phyloP scores from a whole-genome alignment of 176 grass and related monocot species.

The Rhipidocladum racemiflorum region DNA sequence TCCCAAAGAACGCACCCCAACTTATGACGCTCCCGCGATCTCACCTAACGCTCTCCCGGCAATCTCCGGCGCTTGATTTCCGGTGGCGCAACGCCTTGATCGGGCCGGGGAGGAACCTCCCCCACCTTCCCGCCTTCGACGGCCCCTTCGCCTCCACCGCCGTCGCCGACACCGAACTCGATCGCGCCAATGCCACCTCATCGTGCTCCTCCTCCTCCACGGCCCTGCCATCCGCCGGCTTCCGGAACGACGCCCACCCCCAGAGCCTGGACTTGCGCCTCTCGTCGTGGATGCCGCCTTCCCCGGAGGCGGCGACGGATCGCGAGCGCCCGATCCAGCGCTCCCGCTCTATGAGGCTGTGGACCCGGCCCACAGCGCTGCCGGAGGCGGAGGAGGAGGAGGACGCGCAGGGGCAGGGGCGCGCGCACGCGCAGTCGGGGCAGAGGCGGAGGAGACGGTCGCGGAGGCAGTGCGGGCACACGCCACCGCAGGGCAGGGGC shows the following conservation, averaged over 20 bases:
- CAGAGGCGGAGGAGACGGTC: conserved; percentile 73
- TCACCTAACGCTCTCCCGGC: background rate
- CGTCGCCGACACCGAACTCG: conserved; percentile 36
- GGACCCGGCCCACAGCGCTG: conserved; percentile 8
- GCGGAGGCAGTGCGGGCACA: conserved; percentile 73
- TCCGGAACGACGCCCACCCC: conserved; percentile 45
- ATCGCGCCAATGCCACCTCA: conserved; percentile 45
- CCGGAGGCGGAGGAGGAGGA: conserved; percentile 20
- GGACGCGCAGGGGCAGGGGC: conserved; percentile 53
- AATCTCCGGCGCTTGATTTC: conserved; percentile 31
- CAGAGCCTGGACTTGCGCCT: conserved; percentile 30
- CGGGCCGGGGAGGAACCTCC: conserved; percentile 50
- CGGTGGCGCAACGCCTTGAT: conserved; percentile 63
- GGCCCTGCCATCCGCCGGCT: conserved; percentile 15
- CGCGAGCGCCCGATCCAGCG: conserved; percentile 50
- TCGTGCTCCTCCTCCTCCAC: conserved; percentile 19
- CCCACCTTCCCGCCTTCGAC: conserved; percentile 33
- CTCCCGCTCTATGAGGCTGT: conserved; percentile 35
- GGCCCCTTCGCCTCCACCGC: background rate
- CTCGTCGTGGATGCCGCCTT: background rate
- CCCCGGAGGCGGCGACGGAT: conserved; percentile 27
- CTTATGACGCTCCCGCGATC: background rate
- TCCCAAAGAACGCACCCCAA: background rate
- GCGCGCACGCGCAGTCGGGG: conserved; percentile 59
- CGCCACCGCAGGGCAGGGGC: conserved; percentile 25